phyloP scores from a whole-genome alignment of 2,329 filamentous ascomycete species.

The Trichoderma hamatum region DNA sequence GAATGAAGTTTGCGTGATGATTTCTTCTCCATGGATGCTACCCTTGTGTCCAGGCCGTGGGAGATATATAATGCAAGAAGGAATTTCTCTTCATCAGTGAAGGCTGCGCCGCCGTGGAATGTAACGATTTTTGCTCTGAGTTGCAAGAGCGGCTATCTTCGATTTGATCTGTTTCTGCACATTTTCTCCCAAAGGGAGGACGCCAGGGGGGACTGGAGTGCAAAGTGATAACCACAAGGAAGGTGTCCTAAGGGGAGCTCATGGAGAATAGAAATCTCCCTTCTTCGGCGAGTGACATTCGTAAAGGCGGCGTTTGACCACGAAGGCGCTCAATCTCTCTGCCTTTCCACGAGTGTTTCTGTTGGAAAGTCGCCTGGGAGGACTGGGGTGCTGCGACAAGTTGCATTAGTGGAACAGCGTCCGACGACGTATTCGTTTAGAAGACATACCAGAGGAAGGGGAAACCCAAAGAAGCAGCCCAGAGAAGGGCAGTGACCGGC shows the following conservation, averaged over 20 bases:
- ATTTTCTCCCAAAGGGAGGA: too few species aligned
- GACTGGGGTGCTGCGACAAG: background rate
- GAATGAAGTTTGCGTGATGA: conserved; percentile 77
- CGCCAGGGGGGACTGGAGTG: too few species aligned
- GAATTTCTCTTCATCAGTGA: conserved; percentile 81
- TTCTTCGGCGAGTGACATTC: too few species aligned
- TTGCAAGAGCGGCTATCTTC: conserved; percentile 47
- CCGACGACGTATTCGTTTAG: too few species aligned
- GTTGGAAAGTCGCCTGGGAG: too few species aligned
- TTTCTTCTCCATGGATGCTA: conserved; percentile 82
- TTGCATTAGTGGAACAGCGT: background rate
- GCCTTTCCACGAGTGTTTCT: too few species aligned
- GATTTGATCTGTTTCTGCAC: background rate
- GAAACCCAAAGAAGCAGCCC: background rate
- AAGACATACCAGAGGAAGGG: background rate
- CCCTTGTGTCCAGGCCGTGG: conserved; percentile 76
- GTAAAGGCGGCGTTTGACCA: too few species aligned
- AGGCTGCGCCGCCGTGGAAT: conserved; percentile 82
- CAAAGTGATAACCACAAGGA: background rate
- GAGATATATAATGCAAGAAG: conserved; percentile 81
- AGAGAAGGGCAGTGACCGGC: background rate
- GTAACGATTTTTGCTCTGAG: conserved; percentile 62
- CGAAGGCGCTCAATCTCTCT: too few species aligned
- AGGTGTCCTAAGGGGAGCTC: background rate
- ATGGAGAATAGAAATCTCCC: background rate